These are phyloP conservation scores for Triticum turgidum DNA, from an alignment of 176 grass and related monocot genomes.

Conservation along the genomic window DNA sequence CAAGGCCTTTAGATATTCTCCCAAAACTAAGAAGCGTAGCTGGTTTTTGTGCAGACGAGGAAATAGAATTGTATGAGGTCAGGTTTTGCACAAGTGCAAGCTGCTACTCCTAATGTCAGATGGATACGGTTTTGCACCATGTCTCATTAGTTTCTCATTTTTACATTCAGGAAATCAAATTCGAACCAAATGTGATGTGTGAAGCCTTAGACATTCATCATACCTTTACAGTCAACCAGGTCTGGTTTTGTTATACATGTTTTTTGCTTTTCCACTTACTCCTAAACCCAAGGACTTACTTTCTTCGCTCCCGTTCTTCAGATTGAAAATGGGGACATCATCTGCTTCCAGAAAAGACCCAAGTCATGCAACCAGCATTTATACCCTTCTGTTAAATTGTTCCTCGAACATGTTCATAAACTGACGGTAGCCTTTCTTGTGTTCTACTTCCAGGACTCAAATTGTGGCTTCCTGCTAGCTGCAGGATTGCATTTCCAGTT, in stretches of 20 bases:
- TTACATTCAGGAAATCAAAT: conserved; percentile 41
- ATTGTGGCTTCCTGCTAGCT: background rate
- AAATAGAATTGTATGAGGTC: conserved; percentile 47
- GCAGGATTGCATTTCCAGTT: no score
- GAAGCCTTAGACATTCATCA: background rate
- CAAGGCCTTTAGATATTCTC: conserved; percentile 35
- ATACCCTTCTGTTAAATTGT: conserved; percentile 37
- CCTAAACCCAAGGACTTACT: no score
- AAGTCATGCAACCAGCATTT: background rate
- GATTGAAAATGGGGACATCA: conserved; percentile 52
- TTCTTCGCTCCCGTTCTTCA: background rate
- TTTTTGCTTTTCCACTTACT: no score
- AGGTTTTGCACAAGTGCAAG: background rate
- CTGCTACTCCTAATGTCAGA: background rate
- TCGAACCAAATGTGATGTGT: conserved; percentile 30
- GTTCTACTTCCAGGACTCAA: background rate
- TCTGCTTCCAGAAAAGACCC: conserved; percentile 45
- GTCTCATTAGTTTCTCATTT: background rate
- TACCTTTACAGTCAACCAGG: no score
- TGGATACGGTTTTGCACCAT: background rate
- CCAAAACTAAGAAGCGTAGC: conserved; percentile 40
- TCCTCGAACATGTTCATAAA: conserved; percentile 42
- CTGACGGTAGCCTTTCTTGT: conserved; percentile 17
- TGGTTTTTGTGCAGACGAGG: conserved; percentile 23
- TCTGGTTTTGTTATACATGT: no score